Evolutionary conservation across 345 rosid genomes (phyloP).

Genomic region (Aurinia saxatilis): DNA sequence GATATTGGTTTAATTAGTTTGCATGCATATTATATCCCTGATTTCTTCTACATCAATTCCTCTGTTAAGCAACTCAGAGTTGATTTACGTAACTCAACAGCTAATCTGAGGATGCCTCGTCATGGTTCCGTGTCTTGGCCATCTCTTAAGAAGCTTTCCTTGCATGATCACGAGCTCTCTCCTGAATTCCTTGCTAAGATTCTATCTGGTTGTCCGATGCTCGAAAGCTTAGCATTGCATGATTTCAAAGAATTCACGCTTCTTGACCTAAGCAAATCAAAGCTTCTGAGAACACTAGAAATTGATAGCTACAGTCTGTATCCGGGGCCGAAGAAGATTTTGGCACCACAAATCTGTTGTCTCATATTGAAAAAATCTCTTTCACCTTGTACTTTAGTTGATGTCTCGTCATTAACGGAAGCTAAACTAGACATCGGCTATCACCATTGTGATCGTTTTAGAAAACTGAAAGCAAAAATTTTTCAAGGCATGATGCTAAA

Average conservation of each 20-base stretch:
- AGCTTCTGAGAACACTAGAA: neutral
- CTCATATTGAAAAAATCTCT: neutral
- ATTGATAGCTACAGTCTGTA: neutral
- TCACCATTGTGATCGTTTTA: neutral
- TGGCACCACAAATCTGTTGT: slow-evolving; percentile 5
- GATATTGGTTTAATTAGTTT: too few relatives aligned
- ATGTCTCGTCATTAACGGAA: slow-evolving; percentile 2
- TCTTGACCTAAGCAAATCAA: neutral
- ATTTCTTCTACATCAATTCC: neutral
- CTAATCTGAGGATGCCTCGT: neutral
- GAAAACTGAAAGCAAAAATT: neutral
- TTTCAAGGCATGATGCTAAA: neutral
- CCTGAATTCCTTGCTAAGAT: neutral
- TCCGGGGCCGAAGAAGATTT: neutral
- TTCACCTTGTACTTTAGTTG: neutral
- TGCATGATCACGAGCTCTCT: neutral
- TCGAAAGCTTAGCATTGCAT: neutral
- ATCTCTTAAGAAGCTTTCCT: neutral
- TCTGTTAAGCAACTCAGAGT: neutral
- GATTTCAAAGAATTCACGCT: neutral
- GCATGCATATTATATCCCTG: neutral
- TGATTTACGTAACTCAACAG: fast-evolving
- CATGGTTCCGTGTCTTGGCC: slow-evolving; percentile 1
- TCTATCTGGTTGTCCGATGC: neutral
- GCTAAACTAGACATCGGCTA: neutral